phyloP scores from a whole-genome alignment of 768 basidiomycete species.

The Boletus patriciae region DNA sequence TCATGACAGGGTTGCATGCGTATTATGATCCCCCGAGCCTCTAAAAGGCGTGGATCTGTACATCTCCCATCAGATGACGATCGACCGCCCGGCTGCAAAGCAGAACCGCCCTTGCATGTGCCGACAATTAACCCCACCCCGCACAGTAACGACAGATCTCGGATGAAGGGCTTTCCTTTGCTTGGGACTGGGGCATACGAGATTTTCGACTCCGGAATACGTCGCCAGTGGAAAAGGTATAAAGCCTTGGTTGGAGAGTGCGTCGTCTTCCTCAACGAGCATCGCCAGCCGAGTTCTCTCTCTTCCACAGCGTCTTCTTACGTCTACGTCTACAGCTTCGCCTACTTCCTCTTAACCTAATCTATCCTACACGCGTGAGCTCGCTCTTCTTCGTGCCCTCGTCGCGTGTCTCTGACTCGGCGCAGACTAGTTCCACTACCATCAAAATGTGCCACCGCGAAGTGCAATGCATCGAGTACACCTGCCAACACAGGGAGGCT shows the following conservation, averaged over 20 bases:
- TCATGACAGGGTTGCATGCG: conserved; percentile 17
- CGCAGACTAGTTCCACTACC: conserved; percentile 8
- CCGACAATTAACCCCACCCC: conserved; percentile 1
- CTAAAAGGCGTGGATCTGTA: conserved; percentile 19
- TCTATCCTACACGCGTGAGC: conserved; percentile 26
- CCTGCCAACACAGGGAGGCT: conserved; percentile 41
- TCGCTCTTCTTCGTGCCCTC: not conserved
- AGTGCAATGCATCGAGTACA: conserved; percentile 36
- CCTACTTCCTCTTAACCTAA: conserved; percentile 18
- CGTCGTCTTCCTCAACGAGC: no score
- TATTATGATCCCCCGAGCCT: conserved; percentile 18
- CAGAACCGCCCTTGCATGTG: conserved; percentile 9
- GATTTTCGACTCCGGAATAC: no score
- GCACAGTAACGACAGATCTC: conserved; percentile 4
- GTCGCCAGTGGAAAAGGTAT: no score
- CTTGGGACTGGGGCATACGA: not conserved
- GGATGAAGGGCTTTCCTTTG: not conserved
- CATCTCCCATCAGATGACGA: conserved; percentile 22
- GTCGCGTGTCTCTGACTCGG: conserved; percentile 13
- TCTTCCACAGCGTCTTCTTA: not conserved
- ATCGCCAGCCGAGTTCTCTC: no score
- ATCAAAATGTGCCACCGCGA: conserved; percentile 46
- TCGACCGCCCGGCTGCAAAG: conserved; percentile 16
- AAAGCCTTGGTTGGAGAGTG: no score
- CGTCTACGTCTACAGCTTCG: not conserved